Evolutionary conservation across 2,329 filamentous ascomycete species (phyloP).

Genomic region (Aphanoascus verrucosus): DNA sequence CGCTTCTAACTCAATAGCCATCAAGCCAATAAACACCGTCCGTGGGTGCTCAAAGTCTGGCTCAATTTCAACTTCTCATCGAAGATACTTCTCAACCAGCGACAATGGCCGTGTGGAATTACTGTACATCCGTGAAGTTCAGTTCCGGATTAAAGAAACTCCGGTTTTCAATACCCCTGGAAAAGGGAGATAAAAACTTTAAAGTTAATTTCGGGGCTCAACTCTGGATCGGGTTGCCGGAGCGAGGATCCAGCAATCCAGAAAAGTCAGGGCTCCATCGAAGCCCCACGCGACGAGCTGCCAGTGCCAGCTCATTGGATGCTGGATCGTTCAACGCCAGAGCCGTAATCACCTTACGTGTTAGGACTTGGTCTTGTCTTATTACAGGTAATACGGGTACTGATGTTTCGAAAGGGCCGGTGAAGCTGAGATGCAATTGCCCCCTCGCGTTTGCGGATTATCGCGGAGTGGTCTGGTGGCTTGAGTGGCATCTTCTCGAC

Average conservation of each 20-base stretch:
- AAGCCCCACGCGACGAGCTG: not conserved
- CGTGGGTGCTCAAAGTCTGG: no score
- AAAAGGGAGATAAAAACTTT: not conserved
- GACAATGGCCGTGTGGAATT: no score
- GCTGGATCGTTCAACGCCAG: not conserved
- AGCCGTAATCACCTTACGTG: not conserved
- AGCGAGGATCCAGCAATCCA: constrained; percentile 1
- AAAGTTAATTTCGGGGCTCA: not conserved
- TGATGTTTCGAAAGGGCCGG: not conserved
- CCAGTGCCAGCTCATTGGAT: not conserved
- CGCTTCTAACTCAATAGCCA: no score
- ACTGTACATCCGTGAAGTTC: no score
- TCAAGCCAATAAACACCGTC: no score
- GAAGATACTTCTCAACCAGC: no score
- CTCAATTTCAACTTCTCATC: no score
- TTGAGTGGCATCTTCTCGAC: no score
- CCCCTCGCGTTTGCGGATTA: not conserved
- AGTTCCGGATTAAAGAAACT: not conserved
- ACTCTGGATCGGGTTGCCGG: constrained; percentile 9
- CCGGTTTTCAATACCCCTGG: not conserved
- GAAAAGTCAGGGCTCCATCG: not conserved
- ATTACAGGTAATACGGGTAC: not conserved
- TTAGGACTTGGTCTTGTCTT: not conserved
- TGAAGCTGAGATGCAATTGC: not conserved
- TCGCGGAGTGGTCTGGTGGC: no score